phyloP scores from a whole-genome alignment of 208 protist genomes.

The Leishmania mexicana region DNA sequence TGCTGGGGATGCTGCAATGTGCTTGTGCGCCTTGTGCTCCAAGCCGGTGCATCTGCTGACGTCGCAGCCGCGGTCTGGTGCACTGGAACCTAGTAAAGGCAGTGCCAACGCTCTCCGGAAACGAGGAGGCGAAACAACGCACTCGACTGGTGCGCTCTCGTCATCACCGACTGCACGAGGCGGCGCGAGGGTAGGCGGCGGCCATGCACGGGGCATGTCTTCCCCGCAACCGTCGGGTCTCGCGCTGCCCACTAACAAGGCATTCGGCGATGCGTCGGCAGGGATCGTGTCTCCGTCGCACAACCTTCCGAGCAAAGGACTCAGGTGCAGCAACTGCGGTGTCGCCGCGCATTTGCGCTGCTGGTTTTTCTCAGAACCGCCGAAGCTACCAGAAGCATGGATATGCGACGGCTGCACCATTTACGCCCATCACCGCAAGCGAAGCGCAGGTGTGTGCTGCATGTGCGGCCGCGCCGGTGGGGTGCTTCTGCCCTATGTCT shows the following conservation, averaged over 20 bases:
- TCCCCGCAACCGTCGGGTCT: not conserved
- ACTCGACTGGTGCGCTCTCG: not conserved
- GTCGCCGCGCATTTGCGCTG: constrained; percentile 59
- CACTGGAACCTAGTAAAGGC: not conserved
- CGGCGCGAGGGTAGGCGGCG: not conserved
- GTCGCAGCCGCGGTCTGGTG: not conserved
- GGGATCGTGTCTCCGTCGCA: not conserved
- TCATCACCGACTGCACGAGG: not conserved
- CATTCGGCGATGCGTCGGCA: not conserved
- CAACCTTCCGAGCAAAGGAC: constrained; percentile 27
- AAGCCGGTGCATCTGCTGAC: constrained; percentile 28
- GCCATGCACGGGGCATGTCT: not conserved
- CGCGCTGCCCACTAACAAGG: not conserved
- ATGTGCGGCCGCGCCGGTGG: constrained; percentile 64
- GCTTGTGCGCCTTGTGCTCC: constrained; percentile 41
- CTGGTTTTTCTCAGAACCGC: constrained; percentile 57
- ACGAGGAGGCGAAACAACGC: not conserved
- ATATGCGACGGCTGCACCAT: constrained; percentile 61
- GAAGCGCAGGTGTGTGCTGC: constrained; percentile 38
- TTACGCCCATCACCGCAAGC: constrained; percentile 29
- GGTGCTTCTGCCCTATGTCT: constrained; percentile 58
- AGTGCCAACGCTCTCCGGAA: not conserved
- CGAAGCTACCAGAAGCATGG: constrained; percentile 45
- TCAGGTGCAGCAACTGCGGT: constrained; percentile 57
- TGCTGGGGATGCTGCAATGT: not conserved